Percentiles rank a stretch among this genome's conserved stretches.
Conservation (phyloP, 257 asterid genomes). For the Cordia subcordata region DNA sequence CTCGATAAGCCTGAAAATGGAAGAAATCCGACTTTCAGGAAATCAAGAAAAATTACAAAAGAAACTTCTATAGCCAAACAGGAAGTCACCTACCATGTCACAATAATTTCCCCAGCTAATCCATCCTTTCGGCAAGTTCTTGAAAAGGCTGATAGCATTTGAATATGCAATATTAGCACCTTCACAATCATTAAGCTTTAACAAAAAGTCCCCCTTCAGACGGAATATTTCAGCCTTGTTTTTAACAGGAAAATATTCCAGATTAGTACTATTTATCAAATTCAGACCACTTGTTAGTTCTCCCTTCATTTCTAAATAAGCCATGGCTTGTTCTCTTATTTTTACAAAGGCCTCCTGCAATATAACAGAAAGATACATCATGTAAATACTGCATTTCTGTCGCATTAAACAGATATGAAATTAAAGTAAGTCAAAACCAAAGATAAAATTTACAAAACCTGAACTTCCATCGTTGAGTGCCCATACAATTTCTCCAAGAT, state of each 20-base stretch:
- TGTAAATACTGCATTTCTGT: slow-evolving; percentile 1
- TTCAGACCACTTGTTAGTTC: slow-evolving; percentile 94
- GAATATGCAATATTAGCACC: slow-evolving; percentile 97
- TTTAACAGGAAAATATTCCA: slow-evolving; percentile 90
- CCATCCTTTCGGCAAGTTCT: slow-evolving; percentile 98
- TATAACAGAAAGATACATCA: slow-evolving; percentile 2
- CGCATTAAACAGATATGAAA: background rate
- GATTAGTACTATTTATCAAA: slow-evolving; percentile 88
- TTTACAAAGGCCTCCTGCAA: slow-evolving; percentile 97
- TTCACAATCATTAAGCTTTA: slow-evolving; percentile 91
- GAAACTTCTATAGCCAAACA: slow-evolving; percentile 9
- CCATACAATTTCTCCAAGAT: slow-evolving; percentile 97
- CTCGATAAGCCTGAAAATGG: slow-evolving; percentile 72
- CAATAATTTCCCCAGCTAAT: slow-evolving; percentile 99
- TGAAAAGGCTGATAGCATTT: slow-evolving; percentile 79
- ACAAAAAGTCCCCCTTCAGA: slow-evolving; percentile 87
- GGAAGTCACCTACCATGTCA: slow-evolving; percentile 64
- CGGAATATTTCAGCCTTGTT: slow-evolving; percentile 95
- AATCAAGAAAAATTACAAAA: slow-evolving; percentile 4
- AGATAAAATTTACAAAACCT: slow-evolving; percentile 39
- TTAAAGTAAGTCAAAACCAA: slow-evolving; percentile 15
- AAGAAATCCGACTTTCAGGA: slow-evolving; percentile 8
- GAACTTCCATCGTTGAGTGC: slow-evolving; percentile 99
- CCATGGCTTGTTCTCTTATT: slow-evolving; percentile 98
- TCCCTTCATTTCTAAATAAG: slow-evolving; percentile 96